Percentiles rank a stretch among this genome's conserved stretches.
phyloP scores from a whole-genome alignment of 2,329 filamentous ascomycete genomes.

The Colletotrichum paranaense region DNA sequence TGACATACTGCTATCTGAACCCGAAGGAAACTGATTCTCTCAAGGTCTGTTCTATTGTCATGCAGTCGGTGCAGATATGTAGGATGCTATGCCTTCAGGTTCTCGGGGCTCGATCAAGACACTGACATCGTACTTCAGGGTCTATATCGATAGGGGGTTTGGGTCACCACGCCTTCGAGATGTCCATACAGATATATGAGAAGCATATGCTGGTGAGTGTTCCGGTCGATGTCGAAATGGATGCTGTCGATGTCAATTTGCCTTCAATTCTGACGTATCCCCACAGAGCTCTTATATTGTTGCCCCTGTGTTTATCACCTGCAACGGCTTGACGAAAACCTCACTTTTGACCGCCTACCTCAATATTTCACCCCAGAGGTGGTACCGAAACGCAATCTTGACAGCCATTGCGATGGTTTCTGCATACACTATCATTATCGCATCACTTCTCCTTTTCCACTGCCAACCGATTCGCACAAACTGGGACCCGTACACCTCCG shows the following conservation, averaged over 20 bases:
- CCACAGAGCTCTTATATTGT: slow-evolving; percentile 42
- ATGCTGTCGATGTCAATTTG: too few relatives aligned
- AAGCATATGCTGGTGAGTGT: slow-evolving; percentile 38
- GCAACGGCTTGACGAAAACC: slow-evolving; percentile 48
- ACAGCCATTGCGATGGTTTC: slow-evolving; percentile 42
- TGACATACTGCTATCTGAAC: not conserved
- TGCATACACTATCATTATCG: slow-evolving; percentile 42
- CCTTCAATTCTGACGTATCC: too few relatives aligned
- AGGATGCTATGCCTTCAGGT: not conserved
- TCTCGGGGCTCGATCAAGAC: not conserved
- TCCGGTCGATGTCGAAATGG: not conserved
- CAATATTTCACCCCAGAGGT: slow-evolving; percentile 45
- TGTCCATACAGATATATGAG: slow-evolving; percentile 37
- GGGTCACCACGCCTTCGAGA: slow-evolving; percentile 43
- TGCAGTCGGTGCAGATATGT: slow-evolving; percentile 41
- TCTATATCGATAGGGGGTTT: slow-evolving; percentile 41
- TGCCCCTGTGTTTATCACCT: slow-evolving; percentile 44
- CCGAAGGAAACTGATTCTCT: not conserved
- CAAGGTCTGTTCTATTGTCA: slow-evolving; percentile 25
- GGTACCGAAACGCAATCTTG: slow-evolving; percentile 44
- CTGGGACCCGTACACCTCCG: slow-evolving; percentile 39
- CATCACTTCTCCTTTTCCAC: slow-evolving; percentile 37
- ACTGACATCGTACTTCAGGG: slow-evolving; percentile 26
- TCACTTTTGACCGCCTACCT: slow-evolving; percentile 50
- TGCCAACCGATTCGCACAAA: slow-evolving; percentile 36